A percentile compares a stretch with the other conserved stretches of the same genome.
Evolutionary conservation across 2,329 filamentous ascomycete genomes (phyloP).

Genomic region (Pseudocercospora ulei): DNA sequence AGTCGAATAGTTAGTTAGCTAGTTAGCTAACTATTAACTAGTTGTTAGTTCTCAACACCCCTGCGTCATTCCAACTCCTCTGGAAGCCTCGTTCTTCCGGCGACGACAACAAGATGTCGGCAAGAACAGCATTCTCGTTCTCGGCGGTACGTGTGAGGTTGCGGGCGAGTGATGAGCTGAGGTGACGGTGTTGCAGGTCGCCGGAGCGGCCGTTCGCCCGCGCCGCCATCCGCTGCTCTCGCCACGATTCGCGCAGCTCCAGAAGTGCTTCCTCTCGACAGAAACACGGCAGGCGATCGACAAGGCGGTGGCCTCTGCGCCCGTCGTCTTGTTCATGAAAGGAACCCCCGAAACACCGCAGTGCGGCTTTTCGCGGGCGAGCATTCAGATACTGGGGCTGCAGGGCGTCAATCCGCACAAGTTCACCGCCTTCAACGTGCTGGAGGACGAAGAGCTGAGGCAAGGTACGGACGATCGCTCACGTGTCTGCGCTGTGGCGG

Average conservation of each 20-base stretch:
- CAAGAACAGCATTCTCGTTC: constrained; percentile 28
- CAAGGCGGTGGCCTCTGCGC: constrained; percentile 74
- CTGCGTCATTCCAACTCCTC: constrained; percentile 10
- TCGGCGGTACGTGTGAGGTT: constrained; percentile 22
- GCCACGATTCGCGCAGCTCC: constrained; percentile 40
- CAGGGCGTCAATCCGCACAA: constrained; percentile 92
- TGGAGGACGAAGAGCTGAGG: constrained; percentile 81
- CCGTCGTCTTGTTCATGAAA: constrained; percentile 98
- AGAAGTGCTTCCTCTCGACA: constrained; percentile 64
- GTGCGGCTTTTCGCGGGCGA: constrained; percentile 91
- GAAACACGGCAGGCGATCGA: constrained; percentile 77
- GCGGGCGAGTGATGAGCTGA: background rate
- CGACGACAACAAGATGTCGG: constrained; percentile 27
- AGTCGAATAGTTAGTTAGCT: too few species aligned
- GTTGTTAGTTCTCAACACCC: too few species aligned
- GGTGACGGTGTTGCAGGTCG: constrained; percentile 33
- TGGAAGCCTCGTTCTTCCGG: too few species aligned
- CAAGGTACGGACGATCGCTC: constrained; percentile 47
- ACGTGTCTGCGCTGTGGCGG: constrained; percentile 1
- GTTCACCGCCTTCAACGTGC: constrained; percentile 95
- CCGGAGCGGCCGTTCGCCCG: constrained; percentile 41
- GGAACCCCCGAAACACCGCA: constrained; percentile 91
- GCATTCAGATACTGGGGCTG: constrained; percentile 85
- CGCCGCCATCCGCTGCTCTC: constrained; percentile 36
- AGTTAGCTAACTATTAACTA: too few species aligned